Evolutionary conservation across 2,329 filamentous ascomycete genomes (phyloP), one percentile per base, ranked within the genome.

Genomic region (Cladosporium halotolerans): DNA sequence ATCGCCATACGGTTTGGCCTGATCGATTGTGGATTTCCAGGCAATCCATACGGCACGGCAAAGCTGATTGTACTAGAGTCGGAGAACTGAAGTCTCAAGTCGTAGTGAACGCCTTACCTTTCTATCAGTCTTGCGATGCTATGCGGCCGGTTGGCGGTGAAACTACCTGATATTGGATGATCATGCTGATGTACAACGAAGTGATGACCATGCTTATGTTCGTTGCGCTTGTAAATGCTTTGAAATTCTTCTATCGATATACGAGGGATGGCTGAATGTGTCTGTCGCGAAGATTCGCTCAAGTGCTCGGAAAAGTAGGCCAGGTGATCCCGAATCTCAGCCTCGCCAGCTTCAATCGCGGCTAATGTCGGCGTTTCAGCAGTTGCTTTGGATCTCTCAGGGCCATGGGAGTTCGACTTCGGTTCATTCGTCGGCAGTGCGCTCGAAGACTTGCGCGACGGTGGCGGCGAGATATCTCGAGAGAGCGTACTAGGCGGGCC

Each of bases 141-240:
- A 28, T 7, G 36, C 45, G 55, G 19, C 40, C 34, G 3, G 14
- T 44, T 34, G 19, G 7, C 23, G 23, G 23, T 28, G 13, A 52
- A 45, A 33, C 14, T 62, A 19, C 85, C 84, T 9, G 85, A 83
- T 41, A 86, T 66, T 1, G 85, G 85, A 63, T 88, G 85, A 62
- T 87, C 84, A 64, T 89, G 84, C 63, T 89, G 84, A 65, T 88
- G 84, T 36, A 88, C 76, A 48, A 88, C 80, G 62, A 88, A 88
- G 36, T 73, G 70, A 18, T 68, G 67, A 8, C 79, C 78, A 41
- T 73, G 56, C 0, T 64, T 52, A 53, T 75, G 68, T 46, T 72
- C 65, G 57, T 79, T 79, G 9, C 70, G 66, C n/a, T 62, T 60
- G 61, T 80, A 81, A 2, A 81, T 63, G 3, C 69, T 61, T 19